Conservation (phyloP, 2,329 filamentous ascomycete genomes). For the Diaporthe ilicicola region DNA sequence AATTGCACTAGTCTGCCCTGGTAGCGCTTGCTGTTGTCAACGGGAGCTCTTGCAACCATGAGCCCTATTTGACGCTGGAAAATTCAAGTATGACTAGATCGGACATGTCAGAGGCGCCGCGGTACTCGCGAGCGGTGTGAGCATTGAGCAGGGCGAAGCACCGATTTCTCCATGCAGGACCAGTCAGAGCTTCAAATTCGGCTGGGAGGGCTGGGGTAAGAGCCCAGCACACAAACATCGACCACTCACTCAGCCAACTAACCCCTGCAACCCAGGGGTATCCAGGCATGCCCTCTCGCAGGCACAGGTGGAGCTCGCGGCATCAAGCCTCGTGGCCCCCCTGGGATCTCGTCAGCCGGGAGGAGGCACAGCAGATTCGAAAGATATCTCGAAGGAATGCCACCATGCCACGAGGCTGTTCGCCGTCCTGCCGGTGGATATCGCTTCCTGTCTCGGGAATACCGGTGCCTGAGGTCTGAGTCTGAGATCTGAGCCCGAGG, state of each 20-base stretch:
- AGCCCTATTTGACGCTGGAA: neutral
- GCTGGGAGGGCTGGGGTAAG: neutral
- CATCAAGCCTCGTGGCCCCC: slow-evolving; percentile 19
- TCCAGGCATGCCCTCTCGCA: neutral
- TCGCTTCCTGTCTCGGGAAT: neutral
- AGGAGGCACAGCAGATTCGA: slow-evolving; percentile 7
- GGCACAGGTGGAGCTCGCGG: slow-evolving; percentile 3
- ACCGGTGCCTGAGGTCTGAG: slow-evolving; percentile 1
- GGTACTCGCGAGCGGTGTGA: slow-evolving; percentile 1
- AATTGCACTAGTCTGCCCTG: neutral
- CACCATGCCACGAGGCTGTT: slow-evolving; percentile 10
- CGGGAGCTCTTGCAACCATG: neutral
- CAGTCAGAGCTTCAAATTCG: neutral
- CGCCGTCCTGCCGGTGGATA: neutral
- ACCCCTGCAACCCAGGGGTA: neutral
- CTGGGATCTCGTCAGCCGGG: slow-evolving; percentile 25
- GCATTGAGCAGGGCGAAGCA: slow-evolving; percentile 1
- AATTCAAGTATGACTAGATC: neutral
- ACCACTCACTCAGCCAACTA: neutral
- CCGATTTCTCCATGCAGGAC: neutral
- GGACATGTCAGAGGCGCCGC: neutral
- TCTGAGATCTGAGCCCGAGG: neutral
- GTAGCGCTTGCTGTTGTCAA: neutral
- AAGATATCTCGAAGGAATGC: slow-evolving; percentile 10
- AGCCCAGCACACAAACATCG: neutral